Evolutionary conservation across 2,329 filamentous ascomycete genomes (phyloP), one percentile per base, ranked within the genome.

Genomic region (Phaeosphaeriaceae sp.): DNA sequence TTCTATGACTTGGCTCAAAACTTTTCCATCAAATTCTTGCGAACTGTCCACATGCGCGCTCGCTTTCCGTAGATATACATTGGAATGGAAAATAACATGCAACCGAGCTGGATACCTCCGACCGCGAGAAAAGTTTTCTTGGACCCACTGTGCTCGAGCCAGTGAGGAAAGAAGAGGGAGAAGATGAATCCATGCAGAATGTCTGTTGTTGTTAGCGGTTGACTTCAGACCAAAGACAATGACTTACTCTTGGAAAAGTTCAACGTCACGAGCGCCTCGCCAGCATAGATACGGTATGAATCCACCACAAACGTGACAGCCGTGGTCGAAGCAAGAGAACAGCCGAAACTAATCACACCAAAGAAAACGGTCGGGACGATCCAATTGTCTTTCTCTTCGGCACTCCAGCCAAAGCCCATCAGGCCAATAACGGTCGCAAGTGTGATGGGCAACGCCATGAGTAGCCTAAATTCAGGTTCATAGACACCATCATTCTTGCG

Each of bases 361-460:
- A 98, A 97, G 80, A 98, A 97, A 3, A 96, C 75, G 0, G 94
- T 97, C 0, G 95, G 95, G 0, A 97, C 91, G 52, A 97, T 96
- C 91, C 91, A 98, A 21, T 85, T 82, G 69, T 97, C 88, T 22
- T 83, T 83, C 56, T 89, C 84, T 61, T 92, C 77, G 0, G 90
- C 92, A 10, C 90, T 93, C 95, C 94, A 98, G n/a, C 94, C 94
- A 71, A 95, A 98, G 1, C 93, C 94, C 88, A 97, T 96, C 17
- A 98, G 85, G 0, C 95, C 95, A 31, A 94, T 87, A 1, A 89
- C 87, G 0, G 93, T 97, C 3, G 88, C 88, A 53, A 97, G 70
- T 0, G 89, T 82, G 31, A 97, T 89, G 0, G 93, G 94, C 2
- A 89, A 78, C 0, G 88, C 91, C 94, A 98, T 74, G 27, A 74